A percentile compares a stretch with the other conserved stretches of the same genome.
Evolutionary conservation across 495 filamentous ascomycete genomes (phyloP).

Genomic region (Podospora pseudopauciseta): DNA sequence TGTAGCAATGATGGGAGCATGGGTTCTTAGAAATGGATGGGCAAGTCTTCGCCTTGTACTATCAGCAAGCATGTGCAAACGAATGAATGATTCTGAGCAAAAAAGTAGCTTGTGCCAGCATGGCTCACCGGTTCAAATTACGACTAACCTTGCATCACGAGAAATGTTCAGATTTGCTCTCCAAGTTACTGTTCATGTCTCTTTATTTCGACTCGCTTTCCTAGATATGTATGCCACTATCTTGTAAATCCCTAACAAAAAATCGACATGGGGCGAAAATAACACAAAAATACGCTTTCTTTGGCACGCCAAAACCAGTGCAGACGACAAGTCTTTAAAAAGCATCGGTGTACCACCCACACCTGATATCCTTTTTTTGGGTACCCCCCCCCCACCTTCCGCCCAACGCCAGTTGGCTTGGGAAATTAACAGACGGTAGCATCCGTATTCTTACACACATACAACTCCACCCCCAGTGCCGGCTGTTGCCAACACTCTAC

Average conservation of each 20-base stretch:
- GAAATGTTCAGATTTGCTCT: not conserved
- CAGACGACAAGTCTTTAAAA: not conserved
- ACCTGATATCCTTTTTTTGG: not conserved
- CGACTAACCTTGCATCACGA: not conserved
- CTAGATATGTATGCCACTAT: not conserved
- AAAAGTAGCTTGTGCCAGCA: too few relatives aligned
- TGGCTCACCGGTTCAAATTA: not conserved
- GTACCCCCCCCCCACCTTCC: not conserved
- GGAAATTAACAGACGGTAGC: not conserved
- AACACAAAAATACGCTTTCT: not conserved
- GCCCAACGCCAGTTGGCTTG: not conserved
- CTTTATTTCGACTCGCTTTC: not conserved
- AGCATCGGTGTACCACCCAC: not conserved
- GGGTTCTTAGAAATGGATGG: not conserved
- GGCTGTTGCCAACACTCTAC: slow-evolving; percentile 42
- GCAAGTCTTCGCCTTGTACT: too few relatives aligned
- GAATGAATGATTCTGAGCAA: not conserved
- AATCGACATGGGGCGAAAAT: not conserved
- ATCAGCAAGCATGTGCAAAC: not conserved
- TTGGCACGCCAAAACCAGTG: slow-evolving; percentile 7
- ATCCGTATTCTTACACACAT: not conserved
- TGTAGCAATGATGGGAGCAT: not conserved
- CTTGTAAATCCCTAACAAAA: not conserved
- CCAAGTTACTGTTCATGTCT: not conserved
- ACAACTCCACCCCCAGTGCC: not conserved